Evolutionary conservation across 2,329 filamentous ascomycete genomes (phyloP).

Genomic region (Elsinoe fawcettii): DNA sequence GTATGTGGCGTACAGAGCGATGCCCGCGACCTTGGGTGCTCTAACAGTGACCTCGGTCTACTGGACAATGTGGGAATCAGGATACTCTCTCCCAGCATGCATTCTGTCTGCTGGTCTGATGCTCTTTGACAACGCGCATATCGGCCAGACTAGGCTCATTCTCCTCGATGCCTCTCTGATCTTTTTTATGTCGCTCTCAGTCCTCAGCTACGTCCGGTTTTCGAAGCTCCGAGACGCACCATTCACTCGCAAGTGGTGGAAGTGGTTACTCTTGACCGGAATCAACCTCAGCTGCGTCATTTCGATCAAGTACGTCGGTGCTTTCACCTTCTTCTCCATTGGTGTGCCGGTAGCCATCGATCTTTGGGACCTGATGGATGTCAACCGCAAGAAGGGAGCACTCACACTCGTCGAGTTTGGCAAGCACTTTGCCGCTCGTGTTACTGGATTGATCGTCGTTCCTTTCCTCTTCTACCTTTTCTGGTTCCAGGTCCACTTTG

Average conservation of each 20-base stretch:
- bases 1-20: slow-evolving; percentile 88
- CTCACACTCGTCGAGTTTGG: slow-evolving; percentile 70
- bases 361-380: slow-evolving; percentile 86
- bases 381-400: slow-evolving; percentile 76
- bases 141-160: slow-evolving; percentile 92
- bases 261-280: slow-evolving; percentile 93
- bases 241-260: slow-evolving; percentile 98
- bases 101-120: slow-evolving; percentile 77
- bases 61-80: slow-evolving; percentile 99
- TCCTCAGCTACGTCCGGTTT: slow-evolving; percentile 92
- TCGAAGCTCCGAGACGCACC: slow-evolving; percentile 88
- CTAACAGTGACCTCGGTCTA: slow-evolving; percentile 91
- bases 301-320: slow-evolving; percentile 94
- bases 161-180: slow-evolving; percentile 90
- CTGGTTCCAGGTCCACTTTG: slow-evolving; percentile 99
- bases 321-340: slow-evolving; percentile 95
- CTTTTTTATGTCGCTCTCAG: slow-evolving; percentile 89
- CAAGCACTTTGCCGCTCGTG: slow-evolving; percentile 83
- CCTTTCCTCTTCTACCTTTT: slow-evolving; percentile 98
- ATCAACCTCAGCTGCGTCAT: slow-evolving; percentile 95
- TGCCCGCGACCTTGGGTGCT: slow-evolving; percentile 85
- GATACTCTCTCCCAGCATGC: slow-evolving; percentile 89
- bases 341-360: slow-evolving; percentile 90
- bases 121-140: slow-evolving; percentile 94
- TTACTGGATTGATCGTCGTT: slow-evolving; percentile 77